phyloP scores from a whole-genome alignment of 1,284 basidiomycete species.

The Chondrostereum purpureum region DNA sequence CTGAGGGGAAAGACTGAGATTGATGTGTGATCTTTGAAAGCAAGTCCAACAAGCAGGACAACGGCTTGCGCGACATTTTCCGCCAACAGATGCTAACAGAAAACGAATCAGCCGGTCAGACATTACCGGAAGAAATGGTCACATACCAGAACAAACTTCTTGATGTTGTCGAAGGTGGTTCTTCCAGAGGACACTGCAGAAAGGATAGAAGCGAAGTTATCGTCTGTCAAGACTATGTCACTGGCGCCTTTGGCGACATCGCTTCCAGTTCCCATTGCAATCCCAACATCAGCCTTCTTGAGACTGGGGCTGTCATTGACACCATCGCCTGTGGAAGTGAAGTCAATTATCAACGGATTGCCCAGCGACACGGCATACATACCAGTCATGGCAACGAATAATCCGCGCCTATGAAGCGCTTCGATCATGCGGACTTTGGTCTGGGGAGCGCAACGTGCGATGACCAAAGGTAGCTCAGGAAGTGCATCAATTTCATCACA shows the following conservation, averaged over 20 bases:
- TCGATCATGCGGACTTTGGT: slow-evolving; percentile 49
- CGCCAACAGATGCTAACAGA: slow-evolving; percentile 42
- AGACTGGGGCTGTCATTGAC: slow-evolving; percentile 68
- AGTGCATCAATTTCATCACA: slow-evolving; percentile 49
- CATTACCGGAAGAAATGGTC: slow-evolving; percentile 58
- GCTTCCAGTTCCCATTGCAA: slow-evolving; percentile 73
- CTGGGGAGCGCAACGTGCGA: slow-evolving; percentile 37
- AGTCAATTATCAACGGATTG: too few relatives aligned
- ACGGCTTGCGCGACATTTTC: slow-evolving; percentile 59
- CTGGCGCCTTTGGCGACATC: slow-evolving; percentile 70
- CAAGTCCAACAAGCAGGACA: slow-evolving; percentile 57
- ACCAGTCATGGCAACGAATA: too few relatives aligned
- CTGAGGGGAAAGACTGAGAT: slow-evolving; percentile 63
- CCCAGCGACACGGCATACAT: too few relatives aligned
- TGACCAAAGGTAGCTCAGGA: slow-evolving; percentile 36
- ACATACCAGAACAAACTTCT: slow-evolving; percentile 63
- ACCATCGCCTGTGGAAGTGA: slow-evolving; percentile 64
- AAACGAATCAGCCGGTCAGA: slow-evolving; percentile 40
- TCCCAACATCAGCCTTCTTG: slow-evolving; percentile 64
- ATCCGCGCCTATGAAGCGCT: slow-evolving; percentile 33
- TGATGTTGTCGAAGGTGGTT: too few relatives aligned
- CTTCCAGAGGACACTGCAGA: too few relatives aligned
- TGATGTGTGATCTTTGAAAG: slow-evolving; percentile 51
- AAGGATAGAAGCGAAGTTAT: too few relatives aligned
- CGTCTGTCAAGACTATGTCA: too few relatives aligned